A percentile compares a stretch with the other conserved stretches of the same genome.
These are phyloP conservation scores for Pezicula carpinea DNA, from an alignment of 2,329 filamentous ascomycete genomes.

Conservation along the genomic window DNA sequence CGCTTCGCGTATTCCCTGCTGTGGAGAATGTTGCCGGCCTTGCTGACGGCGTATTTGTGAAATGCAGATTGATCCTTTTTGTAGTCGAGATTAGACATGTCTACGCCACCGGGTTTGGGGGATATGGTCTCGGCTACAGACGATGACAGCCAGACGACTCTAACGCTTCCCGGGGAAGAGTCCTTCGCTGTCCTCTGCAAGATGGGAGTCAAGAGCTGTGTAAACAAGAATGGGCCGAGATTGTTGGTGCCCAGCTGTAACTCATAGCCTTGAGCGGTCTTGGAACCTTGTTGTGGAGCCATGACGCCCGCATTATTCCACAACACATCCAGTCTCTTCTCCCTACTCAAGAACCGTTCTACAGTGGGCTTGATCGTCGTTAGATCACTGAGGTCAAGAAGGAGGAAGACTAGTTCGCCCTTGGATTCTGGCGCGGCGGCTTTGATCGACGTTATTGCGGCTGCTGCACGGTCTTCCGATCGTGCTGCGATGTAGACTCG, in stretches of 20 bases:
- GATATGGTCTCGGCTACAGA: constrained; percentile 19
- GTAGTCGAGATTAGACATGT: constrained; percentile 22
- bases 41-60: constrained; percentile 22
- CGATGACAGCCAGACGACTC: constrained; percentile 31
- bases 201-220: constrained; percentile 31
- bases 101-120: constrained; percentile 15
- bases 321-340: constrained; percentile 35
- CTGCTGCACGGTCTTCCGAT: constrained; percentile 32
- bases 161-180: constrained; percentile 22
- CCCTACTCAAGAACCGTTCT: constrained; percentile 30
- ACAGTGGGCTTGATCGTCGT: constrained; percentile 34
- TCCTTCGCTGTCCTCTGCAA: constrained; percentile 26
- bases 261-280: constrained; percentile 32
- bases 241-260: constrained; percentile 33
- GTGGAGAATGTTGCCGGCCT: constrained; percentile 23
- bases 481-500: constrained; percentile 40
- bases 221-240: constrained; percentile 34
- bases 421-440: constrained; percentile 22
- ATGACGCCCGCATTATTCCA: constrained; percentile 38
- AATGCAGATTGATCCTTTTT: constrained; percentile 12
- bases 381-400: constrained; percentile 35
- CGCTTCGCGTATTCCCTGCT: constrained; percentile 19
- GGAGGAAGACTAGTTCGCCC: constrained; percentile 32
- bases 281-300: constrained; percentile 29
- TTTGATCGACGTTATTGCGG: constrained; percentile 36